Conservation (phyloP, 305 asterid genomes). For the Fraxinus sp. region DNA sequence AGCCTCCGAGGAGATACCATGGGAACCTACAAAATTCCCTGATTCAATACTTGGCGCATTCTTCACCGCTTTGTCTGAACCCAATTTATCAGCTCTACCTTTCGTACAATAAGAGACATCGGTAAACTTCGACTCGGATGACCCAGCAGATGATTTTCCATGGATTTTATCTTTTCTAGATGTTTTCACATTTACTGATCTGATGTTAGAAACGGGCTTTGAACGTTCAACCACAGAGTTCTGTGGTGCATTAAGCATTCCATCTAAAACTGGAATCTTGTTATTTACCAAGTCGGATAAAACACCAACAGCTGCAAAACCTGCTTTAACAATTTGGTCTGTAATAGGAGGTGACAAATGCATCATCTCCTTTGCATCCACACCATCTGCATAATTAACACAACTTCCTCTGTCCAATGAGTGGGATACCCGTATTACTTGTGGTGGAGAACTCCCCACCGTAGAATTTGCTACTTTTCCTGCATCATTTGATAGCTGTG, state of each 20-base stretch:
- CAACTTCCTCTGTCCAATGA: slow-evolving; percentile 33
- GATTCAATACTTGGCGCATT: slow-evolving; percentile 35
- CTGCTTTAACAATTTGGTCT: slow-evolving; percentile 77
- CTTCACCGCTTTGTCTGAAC: slow-evolving; percentile 30
- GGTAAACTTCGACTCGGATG: slow-evolving; percentile 30
- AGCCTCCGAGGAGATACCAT: slow-evolving; percentile 31
- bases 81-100: slow-evolving; percentile 39
- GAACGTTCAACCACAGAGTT: slow-evolving; percentile 49
- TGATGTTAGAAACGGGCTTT: slow-evolving; percentile 44
- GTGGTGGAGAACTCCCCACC: slow-evolving; percentile 35
- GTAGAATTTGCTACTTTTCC: slow-evolving; percentile 40
- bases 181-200: slow-evolving; percentile 42
- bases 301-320: slow-evolving; percentile 84
- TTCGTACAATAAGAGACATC: slow-evolving; percentile 27
- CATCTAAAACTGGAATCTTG: slow-evolving; percentile 62
- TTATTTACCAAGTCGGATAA: slow-evolving; percentile 71
- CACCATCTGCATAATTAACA: slow-evolving; percentile 42
- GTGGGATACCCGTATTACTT: slow-evolving; percentile 34
- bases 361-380: slow-evolving; percentile 32
- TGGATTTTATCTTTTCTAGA: slow-evolving; percentile 42
- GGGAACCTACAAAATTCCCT: slow-evolving; percentile 30
- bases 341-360: slow-evolving; percentile 57
- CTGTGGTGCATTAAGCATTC: slow-evolving; percentile 31
- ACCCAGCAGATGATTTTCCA: slow-evolving; percentile 37
- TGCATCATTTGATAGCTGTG: slow-evolving; percentile 46